Percentiles rank a stretch among this genome's conserved stretches.
phyloP scores from a whole-genome alignment of 1,139 yeast species.

The Groenewaldozyma auringiensis region DNA sequence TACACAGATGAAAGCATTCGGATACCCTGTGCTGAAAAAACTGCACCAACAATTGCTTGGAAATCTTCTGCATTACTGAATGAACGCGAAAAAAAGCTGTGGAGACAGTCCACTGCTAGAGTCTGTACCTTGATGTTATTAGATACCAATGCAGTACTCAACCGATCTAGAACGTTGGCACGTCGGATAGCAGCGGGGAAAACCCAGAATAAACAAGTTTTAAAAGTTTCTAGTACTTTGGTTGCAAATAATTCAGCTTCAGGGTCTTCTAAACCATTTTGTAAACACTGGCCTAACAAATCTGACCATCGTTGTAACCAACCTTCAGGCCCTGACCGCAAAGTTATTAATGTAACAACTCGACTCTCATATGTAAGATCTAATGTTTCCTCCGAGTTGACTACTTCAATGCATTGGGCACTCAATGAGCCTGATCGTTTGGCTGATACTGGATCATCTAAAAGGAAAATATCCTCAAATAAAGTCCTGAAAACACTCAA shows the following conservation, averaged over 20 bases:
- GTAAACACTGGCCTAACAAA: conserved; percentile 44
- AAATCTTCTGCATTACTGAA: conserved; percentile 67
- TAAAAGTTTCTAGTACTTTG: conserved; percentile 71
- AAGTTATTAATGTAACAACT: conserved; percentile 32
- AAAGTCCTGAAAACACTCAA: conserved; percentile 73
- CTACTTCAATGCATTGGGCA: conserved; percentile 75
- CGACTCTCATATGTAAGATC: conserved; percentile 65
- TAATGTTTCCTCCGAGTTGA: conserved; percentile 63
- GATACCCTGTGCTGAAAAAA: conserved; percentile 68
- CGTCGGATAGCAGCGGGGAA: conserved; percentile 64
- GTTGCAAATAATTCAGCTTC: conserved; percentile 44
- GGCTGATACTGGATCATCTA: conserved; percentile 87
- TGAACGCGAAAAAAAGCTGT: conserved; percentile 77
- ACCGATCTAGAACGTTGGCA: conserved; percentile 59
- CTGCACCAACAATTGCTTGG: conserved; percentile 68
- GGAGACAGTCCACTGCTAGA: conserved; percentile 84
- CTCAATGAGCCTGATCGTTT: conserved; percentile 70
- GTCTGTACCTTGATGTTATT: conserved; percentile 64
- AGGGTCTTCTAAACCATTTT: conserved; percentile 25
- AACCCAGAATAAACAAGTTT: conserved; percentile 89
- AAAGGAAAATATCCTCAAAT: conserved; percentile 87
- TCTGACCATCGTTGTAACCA: conserved; percentile 81
- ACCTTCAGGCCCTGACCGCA: conserved; percentile 57
- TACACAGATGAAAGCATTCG: conserved; percentile 58
- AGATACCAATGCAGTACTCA: conserved; percentile 53